phyloP scores from a whole-genome alignment of 2,329 filamentous ascomycete genomes.

The Botrytis pseudocinerea region DNA sequence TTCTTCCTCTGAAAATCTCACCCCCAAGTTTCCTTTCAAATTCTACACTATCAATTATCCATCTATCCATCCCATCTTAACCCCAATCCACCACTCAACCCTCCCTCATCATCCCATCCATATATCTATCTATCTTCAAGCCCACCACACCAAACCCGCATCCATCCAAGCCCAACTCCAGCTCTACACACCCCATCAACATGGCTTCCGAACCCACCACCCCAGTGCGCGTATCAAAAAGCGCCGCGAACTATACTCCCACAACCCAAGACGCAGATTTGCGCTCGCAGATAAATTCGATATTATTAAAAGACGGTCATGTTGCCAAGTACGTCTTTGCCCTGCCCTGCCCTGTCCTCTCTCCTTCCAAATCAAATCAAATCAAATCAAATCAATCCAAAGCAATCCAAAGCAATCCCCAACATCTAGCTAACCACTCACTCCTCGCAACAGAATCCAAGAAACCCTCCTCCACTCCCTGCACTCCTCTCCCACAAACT shows the following conservation, averaged over 20 bases:
- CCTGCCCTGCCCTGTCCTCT: conserved; percentile 18
- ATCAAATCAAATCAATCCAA: conserved; percentile 12
- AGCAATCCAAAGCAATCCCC: too few species aligned
- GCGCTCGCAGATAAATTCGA: conserved; percentile 61
- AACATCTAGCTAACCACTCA: conserved; percentile 16
- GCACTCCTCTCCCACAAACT: conserved; percentile 59
- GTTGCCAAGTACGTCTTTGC: conserved; percentile 53
- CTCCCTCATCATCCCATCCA: background rate
- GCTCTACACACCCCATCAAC: conserved; percentile 3
- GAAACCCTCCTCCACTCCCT: conserved; percentile 63
- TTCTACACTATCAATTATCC: background rate
- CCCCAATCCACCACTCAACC: background rate
- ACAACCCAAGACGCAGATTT: conserved; percentile 63
- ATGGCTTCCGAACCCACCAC: conserved; percentile 43
- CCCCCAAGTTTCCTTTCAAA: too few species aligned
- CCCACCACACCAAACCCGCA: background rate
- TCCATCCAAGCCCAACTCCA: background rate
- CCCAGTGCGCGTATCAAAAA: conserved; percentile 59
- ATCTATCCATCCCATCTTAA: background rate
- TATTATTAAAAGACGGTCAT: conserved; percentile 59
- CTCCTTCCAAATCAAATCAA: conserved; percentile 15
- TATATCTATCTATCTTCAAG: background rate
- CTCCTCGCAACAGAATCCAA: conserved; percentile 55
- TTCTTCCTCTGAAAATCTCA: background rate
- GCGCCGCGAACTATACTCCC: conserved; percentile 58